Percentiles rank a stretch among this genome's conserved stretches.
These are phyloP conservation scores for Musa beccarii DNA, from an alignment of 176 grass and related monocot species.

Conservation along the genomic window DNA sequence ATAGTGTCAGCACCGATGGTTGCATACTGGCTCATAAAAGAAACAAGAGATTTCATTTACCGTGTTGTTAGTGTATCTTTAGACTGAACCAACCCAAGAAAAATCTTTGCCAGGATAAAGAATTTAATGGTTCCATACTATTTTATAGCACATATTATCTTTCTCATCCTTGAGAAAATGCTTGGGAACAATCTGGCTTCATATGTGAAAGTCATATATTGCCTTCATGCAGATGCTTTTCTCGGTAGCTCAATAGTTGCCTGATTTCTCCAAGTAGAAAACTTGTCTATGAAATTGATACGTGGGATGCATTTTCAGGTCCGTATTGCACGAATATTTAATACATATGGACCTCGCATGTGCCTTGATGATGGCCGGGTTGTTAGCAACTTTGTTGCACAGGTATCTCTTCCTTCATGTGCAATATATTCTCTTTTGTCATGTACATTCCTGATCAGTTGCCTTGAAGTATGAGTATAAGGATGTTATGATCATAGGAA, in stretches of 20 bases:
- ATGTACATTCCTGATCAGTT: not conserved
- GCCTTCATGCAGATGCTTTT: not conserved
- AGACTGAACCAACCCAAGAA: no score
- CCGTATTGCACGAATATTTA: conserved; percentile 95
- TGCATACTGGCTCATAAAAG: no score
- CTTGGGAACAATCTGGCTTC: not conserved
- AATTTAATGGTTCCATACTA: not conserved
- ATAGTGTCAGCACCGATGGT: no score
- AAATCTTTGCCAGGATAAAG: not conserved
- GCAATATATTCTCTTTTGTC: not conserved
- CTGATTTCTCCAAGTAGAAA: not conserved
- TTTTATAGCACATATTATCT: not conserved
- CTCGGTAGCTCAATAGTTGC: not conserved
- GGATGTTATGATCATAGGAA: not conserved
- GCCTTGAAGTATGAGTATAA: not conserved
- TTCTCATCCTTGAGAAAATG: not conserved
- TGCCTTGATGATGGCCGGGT: conserved; percentile 94
- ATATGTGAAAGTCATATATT: not conserved
- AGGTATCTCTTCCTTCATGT: conserved; percentile 41
- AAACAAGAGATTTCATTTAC: no score
- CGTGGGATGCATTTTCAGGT: conserved; percentile 44
- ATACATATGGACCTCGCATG: conserved; percentile 95
- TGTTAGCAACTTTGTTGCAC: conserved; percentile 95
- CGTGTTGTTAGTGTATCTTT: no score
- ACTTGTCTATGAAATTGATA: not conserved